Conservation (phyloP, 108 stramenopile species). For the Pseudonitzschia multistriata region DNA sequence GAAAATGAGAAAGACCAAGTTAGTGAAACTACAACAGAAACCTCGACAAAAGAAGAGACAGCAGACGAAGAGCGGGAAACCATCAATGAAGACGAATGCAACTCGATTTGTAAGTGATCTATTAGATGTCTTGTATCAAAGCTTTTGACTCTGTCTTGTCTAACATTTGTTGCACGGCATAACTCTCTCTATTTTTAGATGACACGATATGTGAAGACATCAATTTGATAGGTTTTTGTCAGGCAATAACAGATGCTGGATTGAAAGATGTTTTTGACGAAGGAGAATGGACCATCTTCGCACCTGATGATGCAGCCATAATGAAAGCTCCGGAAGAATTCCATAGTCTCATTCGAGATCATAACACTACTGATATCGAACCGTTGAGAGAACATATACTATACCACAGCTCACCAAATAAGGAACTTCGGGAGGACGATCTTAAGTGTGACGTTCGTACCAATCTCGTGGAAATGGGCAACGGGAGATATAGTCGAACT, state of each 20-base stretch:
- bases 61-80: too few species aligned
- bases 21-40: too few species aligned
- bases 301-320: not conserved
- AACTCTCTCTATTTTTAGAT: conserved; percentile 1
- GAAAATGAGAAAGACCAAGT: not conserved
- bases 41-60: too few species aligned
- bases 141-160: not conserved
- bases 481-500: conserved; percentile 8
- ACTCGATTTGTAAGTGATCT: conserved; percentile 9
- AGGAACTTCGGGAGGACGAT: not conserved
- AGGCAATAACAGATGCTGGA: conserved; percentile 11
- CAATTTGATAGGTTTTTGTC: not conserved
- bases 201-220: conserved; percentile 8
- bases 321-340: not conserved
- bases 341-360: not conserved
- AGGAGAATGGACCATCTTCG: conserved; percentile 11
- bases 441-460: not conserved
- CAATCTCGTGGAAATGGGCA: not conserved
- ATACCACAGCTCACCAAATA: not conserved
- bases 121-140: not conserved
- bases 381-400: not conserved
- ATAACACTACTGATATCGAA: not conserved
- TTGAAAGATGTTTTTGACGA: not conserved
- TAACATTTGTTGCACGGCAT: not conserved
- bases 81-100: not conserved